A percentile compares a stretch with the other conserved stretches of the same genome.
Evolutionary conservation across 805 yeast species (phyloP).

Genomic region (Wickerhamomyces kurtzmanii): DNA sequence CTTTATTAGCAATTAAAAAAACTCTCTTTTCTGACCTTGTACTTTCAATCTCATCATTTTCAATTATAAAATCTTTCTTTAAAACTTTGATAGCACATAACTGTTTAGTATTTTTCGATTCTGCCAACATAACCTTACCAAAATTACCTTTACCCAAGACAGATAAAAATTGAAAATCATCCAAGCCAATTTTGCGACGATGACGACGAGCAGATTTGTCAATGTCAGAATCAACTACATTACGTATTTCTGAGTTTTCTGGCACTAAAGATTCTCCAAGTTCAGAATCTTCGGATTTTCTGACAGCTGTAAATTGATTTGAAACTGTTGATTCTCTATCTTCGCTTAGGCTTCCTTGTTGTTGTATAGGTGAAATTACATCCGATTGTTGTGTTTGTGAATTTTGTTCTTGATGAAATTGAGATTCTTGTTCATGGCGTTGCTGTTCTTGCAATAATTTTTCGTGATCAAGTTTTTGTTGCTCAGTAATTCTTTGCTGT

Average conservation of each 20-base stretch:
- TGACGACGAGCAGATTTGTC: too few species aligned
- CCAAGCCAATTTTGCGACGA: conserved; percentile 78
- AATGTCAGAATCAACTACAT: too few species aligned
- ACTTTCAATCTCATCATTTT: conserved; percentile 93
- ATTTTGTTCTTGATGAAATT: conserved; percentile 9
- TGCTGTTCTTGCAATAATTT: conserved; percentile 13
- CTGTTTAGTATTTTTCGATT: conserved; percentile 70
- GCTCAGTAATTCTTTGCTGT: conserved; percentile 1
- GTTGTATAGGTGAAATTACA: conserved; percentile 8
- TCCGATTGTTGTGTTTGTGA: conserved; percentile 10
- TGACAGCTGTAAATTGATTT: too few species aligned
- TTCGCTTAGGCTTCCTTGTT: too few species aligned
- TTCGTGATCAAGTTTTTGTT: conserved; percentile 9
- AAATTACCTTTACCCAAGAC: conserved; percentile 98
- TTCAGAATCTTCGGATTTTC: too few species aligned
- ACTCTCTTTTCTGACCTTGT: conserved; percentile 93
- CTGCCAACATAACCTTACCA: conserved; percentile 97
- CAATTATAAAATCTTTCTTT: conserved; percentile 91
- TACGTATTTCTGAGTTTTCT: too few species aligned
- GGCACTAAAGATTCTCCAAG: too few species aligned
- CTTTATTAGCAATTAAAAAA: conserved; percentile 71
- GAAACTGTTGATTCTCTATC: too few species aligned
- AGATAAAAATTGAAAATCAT: conserved; percentile 89
- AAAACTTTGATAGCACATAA: conserved; percentile 94
- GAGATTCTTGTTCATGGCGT: conserved; percentile 13